phyloP scores from a whole-genome alignment of 2,329 filamentous ascomycete species.

The Pleochaeta shiraiana region DNA sequence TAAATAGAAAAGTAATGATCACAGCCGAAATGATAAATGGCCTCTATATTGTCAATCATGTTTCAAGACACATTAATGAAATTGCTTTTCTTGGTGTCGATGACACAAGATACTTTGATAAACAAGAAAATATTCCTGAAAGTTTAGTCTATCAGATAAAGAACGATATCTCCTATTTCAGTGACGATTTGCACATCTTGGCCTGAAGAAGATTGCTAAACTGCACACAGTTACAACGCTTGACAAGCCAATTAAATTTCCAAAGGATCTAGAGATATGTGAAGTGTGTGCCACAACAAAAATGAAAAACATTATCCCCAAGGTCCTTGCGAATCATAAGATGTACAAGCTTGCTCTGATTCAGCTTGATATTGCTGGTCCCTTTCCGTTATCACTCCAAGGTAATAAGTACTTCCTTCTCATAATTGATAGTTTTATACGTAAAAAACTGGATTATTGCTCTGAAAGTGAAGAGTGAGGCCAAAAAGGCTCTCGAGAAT shows the following conservation, averaged over 20 bases:
- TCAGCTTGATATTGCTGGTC: neutral
- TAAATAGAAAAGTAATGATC: neutral
- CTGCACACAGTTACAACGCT: neutral
- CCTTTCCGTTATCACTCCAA: neutral
- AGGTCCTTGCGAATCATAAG: neutral
- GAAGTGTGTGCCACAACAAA: neutral
- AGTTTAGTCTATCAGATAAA: neutral
- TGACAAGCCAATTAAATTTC: neutral
- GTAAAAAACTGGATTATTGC: neutral
- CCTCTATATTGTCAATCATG: neutral
- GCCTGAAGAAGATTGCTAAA: neutral
- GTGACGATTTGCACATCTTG: neutral
- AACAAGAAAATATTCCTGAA: neutral
- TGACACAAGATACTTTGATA: neutral
- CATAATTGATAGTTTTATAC: neutral
- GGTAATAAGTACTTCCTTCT: neutral
- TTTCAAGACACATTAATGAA: neutral
- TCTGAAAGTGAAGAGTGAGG: neutral
- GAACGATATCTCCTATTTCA: neutral
- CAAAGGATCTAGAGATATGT: neutral
- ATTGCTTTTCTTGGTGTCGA: neutral
- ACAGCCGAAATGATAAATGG: neutral
- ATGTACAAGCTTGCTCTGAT: neutral
- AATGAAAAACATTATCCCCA: neutral
- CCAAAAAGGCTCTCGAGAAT: neutral